Base-by-base conservation (phyloP, 345 rosid species). In the Syzygium jambos region DNA sequence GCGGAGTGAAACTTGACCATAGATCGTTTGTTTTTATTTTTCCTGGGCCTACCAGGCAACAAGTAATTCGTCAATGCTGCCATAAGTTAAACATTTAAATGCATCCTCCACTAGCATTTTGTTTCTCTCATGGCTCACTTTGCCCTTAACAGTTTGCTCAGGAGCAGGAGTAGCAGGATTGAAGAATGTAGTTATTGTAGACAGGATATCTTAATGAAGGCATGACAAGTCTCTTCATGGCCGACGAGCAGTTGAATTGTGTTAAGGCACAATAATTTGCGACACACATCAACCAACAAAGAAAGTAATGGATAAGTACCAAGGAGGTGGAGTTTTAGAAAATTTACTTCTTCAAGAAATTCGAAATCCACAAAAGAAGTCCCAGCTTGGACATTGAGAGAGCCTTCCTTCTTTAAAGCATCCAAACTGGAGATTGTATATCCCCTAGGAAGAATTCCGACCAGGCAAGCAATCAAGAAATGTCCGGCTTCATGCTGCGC, bases 401-500 rank as follows among this genome's bases (percentile, higher is more conserved):
- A 95, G 68, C 99, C 98, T 93, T 96, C 97, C 89, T 96, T 95
- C 92, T 91, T 91, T 68, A 97, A 91, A 91, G 98, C 98, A 78
- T 95, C 98, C 85, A 95, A 90, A 86, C 98, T 95, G 52, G 99
- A 87, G 52, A 96, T 90, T 2, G 98, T 93, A 86, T 94, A 97
- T 85, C 95, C 95, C 54, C 91, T 94, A 2, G 98, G 99, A 49
- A 96, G 98, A 86, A 96, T 92, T 9, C 98, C 99, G 6, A 95
- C 91, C 91, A 97, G 89, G 90, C 96, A 97, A 27, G 99, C 98
- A 57, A 97, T 92, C 89, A 96, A 91, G 97, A 96, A 95, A 93
- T 97, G 99, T n/a, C 99, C 98, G 68, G 99, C 99, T 93, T 97
- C 99, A 82, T 96, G 99, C 98, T 97, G 92, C 91, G 87, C 52